Evolutionary conservation across 257 asterid species (phyloP).

Genomic region (Solanum chiquidenum): DNA sequence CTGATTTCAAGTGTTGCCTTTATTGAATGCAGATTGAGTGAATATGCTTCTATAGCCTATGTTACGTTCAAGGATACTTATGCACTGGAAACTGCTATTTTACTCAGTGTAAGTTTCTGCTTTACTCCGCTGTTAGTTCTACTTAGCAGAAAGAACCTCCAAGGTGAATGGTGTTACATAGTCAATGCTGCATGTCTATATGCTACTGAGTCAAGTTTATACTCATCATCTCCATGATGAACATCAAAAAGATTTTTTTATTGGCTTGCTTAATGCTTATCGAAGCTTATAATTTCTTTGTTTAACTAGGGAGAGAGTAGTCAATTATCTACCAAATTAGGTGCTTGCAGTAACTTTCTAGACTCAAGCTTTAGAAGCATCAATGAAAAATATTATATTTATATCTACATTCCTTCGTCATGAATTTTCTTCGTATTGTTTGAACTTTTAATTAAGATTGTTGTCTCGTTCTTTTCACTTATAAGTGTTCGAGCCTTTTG

Average conservation of each 20-base stretch:
- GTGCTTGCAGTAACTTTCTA: neutral
- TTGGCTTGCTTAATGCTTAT: neutral
- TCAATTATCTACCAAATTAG: neutral
- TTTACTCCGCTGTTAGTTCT: neutral
- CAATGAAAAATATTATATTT: neutral
- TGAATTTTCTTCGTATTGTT: neutral
- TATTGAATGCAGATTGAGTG: slow-evolving; percentile 28
- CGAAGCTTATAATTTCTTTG: neutral
- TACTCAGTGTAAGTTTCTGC: slow-evolving; percentile 39
- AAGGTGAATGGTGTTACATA: neutral
- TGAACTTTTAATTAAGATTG: neutral
- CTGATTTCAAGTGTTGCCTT: neutral
- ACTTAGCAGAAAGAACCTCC: neutral
- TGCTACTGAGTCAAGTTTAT: neutral
- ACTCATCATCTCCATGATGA: neutral
- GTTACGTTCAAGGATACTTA: slow-evolving; percentile 44
- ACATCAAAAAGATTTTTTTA: neutral
- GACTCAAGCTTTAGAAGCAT: neutral
- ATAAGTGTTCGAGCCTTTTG: neutral
- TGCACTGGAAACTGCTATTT: slow-evolving; percentile 44
- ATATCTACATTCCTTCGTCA: neutral
- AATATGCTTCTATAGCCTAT: slow-evolving; percentile 27
- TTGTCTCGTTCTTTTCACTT: neutral
- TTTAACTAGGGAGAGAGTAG: neutral
- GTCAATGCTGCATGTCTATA: neutral